These are phyloP conservation scores for Novymonas esmeraldas DNA, from an alignment of 208 protist species.

Conservation along the genomic window DNA sequence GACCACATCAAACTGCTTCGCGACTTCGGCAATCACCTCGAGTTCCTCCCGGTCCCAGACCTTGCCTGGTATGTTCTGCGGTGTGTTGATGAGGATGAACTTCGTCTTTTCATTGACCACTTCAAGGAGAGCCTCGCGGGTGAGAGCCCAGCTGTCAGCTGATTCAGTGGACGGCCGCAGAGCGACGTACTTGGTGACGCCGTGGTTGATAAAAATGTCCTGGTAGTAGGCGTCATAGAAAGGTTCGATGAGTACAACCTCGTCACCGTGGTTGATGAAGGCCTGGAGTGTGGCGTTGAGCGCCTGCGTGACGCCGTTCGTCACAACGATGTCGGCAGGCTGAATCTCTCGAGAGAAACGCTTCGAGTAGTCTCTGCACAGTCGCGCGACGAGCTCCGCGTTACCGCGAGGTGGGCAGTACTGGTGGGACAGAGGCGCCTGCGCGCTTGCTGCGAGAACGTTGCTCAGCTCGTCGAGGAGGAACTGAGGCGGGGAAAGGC, in stretches of 20 bases:
- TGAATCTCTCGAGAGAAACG: conserved; percentile 53
- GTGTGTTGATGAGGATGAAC: conserved; percentile 92
- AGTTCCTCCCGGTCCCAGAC: conserved; percentile 69
- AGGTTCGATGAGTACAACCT: conserved; percentile 93
- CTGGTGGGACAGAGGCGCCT: conserved; percentile 66
- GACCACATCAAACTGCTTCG: conserved; percentile 63
- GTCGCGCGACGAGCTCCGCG: conserved; percentile 60
- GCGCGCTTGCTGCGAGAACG: conserved; percentile 39
- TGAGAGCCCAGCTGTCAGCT: conserved; percentile 59
- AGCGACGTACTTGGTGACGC: conserved; percentile 71
- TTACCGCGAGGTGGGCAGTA: conserved; percentile 82
- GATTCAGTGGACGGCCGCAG: conserved; percentile 51
- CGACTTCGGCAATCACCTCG: conserved; percentile 67
- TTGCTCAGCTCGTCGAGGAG: conserved; percentile 65
- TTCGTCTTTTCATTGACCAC: conserved; percentile 82
- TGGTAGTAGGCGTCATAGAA: conserved; percentile 92
- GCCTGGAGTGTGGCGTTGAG: conserved; percentile 80
- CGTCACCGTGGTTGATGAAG: conserved; percentile 89
- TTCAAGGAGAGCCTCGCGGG: conserved; percentile 51
- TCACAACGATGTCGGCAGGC: conserved; percentile 69
- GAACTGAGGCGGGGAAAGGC: conserved; percentile 75
- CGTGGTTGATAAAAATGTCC: conserved; percentile 72
- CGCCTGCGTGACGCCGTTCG: conserved; percentile 86
- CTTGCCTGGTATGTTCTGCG: conserved; percentile 93
- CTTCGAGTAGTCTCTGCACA: conserved; percentile 67